These are phyloP conservation scores for Chrysoporthe austroafricana DNA, from an alignment of 2,329 filamentous ascomycete species.

Conservation along the genomic window DNA sequence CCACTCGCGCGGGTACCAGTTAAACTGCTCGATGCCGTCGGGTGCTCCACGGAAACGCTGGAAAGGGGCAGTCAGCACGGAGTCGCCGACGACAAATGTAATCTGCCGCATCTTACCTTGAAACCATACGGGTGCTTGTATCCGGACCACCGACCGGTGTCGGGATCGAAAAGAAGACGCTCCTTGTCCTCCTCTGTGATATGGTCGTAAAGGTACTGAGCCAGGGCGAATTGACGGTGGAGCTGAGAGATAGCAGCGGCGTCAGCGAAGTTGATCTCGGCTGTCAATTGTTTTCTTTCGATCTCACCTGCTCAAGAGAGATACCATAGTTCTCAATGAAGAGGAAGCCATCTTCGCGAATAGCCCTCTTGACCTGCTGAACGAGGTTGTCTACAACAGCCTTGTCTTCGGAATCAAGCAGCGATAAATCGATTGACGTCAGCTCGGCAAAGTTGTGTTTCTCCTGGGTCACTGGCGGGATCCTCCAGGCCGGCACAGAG, in stretches of 20 bases:
- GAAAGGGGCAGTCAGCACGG: not conserved
- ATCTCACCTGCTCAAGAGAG: conserved; percentile 44
- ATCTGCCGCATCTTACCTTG: conserved; percentile 36
- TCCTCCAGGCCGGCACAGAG: conserved; percentile 45
- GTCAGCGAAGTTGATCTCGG: not conserved
- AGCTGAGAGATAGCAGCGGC: conserved; percentile 39
- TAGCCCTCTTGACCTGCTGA: conserved; percentile 46
- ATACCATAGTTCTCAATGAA: conserved; percentile 56
- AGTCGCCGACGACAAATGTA: not conserved
- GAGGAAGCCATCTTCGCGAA: conserved; percentile 48
- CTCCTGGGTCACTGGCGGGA: conserved; percentile 50
- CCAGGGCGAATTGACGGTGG: conserved; percentile 54
- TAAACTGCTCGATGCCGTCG: conserved; percentile 59
- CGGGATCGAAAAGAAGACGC: conserved; percentile 50
- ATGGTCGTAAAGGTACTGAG: conserved; percentile 54
- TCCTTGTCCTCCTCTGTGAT: conserved; percentile 54
- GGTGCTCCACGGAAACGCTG: conserved; percentile 46
- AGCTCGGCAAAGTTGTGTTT: conserved; percentile 48
- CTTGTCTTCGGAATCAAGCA: conserved; percentile 47
- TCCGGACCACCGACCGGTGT: conserved; percentile 52
- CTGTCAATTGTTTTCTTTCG: not conserved
- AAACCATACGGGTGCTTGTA: conserved; percentile 54
- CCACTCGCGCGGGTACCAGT: conserved; percentile 55
- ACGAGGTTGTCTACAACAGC: conserved; percentile 48
- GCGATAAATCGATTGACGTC: conserved; percentile 47